Evolutionary conservation across 1,284 basidiomycete genomes (phyloP), one percentile per base, ranked within the genome.

Genomic region (Rhizoctonia solani): DNA sequence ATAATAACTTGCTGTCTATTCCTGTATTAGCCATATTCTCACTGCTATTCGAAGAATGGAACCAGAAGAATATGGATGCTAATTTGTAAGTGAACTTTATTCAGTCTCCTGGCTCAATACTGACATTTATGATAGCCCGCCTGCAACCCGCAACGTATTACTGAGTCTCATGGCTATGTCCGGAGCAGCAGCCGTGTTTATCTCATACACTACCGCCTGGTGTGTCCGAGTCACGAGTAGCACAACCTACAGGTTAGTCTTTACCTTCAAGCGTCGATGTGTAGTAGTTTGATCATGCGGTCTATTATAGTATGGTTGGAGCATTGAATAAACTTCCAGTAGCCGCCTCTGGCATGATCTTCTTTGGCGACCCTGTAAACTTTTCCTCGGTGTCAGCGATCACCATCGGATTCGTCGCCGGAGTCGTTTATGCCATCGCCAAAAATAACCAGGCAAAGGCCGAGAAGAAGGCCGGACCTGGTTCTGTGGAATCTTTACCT

Each of bases 161-260:
- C 79, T 99, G 25, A 88, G 85, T 68, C 91, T 95, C 4, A 98
- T 99, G 75, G 88, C 87, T 5, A 95, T 99, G 79, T 98, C 95
- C 23, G 97, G 97, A 13, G 93, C 94, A 0, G 95, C 93, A 6
- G 97, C 97, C 9, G 96, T 98, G 32, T 92, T 94, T 65, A 99
- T 99, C 75, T 96, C 94, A 32, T 99, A 96, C 78, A 95, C 94
- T 4, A 99, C 97, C 13, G 97, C 97, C 9, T 99, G 97, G 97
- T 99, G 97, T 77, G 89, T 99, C 47, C 88, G 97, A 52, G 89
- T 89, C 27, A 98, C 96, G 29, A 95, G 92, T 71, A 98, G 95
- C 72, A 99, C 97, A 47, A 99, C 97, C 6, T 99, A 98, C 79
- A 95, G 91, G 87, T 88, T 68, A 63, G 81, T 72, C 30, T 46